Evolutionary conservation across 495 filamentous ascomycete genomes (phyloP).

Genomic region (Neurospora africana): DNA sequence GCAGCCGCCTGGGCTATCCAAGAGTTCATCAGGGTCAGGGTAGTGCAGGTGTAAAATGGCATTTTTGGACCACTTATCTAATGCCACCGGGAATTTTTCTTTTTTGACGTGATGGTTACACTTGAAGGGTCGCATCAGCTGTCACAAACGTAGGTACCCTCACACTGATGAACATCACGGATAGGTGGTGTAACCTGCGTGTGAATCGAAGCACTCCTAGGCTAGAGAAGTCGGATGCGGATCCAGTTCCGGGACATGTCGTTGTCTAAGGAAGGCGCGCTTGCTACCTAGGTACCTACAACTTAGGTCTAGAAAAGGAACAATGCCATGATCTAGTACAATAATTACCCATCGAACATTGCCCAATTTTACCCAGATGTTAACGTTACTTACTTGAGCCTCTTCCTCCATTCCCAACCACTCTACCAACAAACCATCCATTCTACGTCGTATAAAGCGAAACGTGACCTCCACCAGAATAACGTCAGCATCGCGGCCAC

Average conservation of each 20-base stretch:
- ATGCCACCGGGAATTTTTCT: not conserved
- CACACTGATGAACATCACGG: not conserved
- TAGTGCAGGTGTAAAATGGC: not conserved
- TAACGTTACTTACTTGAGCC: not conserved
- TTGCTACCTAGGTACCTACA: too few species aligned
- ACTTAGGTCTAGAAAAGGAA: not conserved
- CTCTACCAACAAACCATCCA: not conserved
- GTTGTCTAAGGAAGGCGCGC: not conserved
- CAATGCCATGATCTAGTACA: not conserved
- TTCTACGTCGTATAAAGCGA: not conserved
- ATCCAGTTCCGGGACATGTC: not conserved
- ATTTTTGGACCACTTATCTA: not conserved
- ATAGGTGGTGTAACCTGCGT: not conserved
- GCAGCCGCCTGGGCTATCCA: too few species aligned
- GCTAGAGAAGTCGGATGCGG: not conserved
- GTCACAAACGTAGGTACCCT: not conserved
- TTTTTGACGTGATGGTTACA: not conserved
- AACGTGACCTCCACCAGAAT: not conserved
- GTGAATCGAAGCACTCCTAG: too few species aligned
- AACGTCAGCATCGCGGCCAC: not conserved
- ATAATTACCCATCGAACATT: too few species aligned
- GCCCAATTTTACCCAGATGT: not conserved
- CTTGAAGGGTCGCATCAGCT: not conserved
- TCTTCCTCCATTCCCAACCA: not conserved
- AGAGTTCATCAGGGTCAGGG: too few species aligned